A percentile compares a stretch with the other conserved stretches of the same genome.
These are phyloP conservation scores for Geranomyces variabilis DNA, from an alignment of 192 early-diverging fungal genomes.

Conservation along the genomic window DNA sequence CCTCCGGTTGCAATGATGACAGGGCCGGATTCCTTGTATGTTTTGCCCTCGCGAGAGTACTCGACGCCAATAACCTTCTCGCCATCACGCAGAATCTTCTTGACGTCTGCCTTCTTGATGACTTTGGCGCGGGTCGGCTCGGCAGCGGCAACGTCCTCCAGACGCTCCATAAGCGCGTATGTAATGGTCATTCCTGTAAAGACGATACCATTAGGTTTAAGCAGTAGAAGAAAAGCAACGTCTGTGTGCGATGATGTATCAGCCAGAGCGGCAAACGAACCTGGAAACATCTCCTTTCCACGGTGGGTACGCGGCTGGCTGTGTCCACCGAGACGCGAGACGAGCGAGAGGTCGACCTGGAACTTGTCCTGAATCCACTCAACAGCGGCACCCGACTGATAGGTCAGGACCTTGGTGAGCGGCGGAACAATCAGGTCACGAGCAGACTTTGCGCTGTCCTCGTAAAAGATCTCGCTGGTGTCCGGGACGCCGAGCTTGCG, in stretches of 20 bases:
- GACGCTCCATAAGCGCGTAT: conserved; percentile 81
- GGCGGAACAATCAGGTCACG: conserved; percentile 78
- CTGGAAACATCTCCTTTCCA: conserved; percentile 63
- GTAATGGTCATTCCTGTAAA: conserved; percentile 87
- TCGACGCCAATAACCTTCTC: conserved; percentile 80
- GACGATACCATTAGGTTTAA: no score
- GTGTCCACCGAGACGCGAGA: conserved; percentile 90
- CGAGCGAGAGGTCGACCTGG: conserved; percentile 81
- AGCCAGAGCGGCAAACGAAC: no score
- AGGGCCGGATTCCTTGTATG: conserved; percentile 68
- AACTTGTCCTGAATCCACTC: conserved; percentile 94
- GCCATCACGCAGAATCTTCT: conserved; percentile 68
- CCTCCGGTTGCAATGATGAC: conserved; percentile 95
- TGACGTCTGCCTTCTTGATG: conserved; percentile 83
- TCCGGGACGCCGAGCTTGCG: conserved; percentile 68
- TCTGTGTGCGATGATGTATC: no score
- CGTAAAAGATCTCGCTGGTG: conserved; percentile 81
- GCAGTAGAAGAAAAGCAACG: no score
- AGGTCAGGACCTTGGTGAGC: conserved; percentile 83
- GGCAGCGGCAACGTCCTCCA: conserved; percentile 71
- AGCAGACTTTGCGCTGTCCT: conserved; percentile 85
- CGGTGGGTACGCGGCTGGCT: conserved; percentile 93
- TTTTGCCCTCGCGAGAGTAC: conserved; percentile 64
- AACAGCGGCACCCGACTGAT: conserved; percentile 84
- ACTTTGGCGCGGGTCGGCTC: conserved; percentile 74